Percentiles rank a stretch among this genome's conserved stretches.
Conservation (phyloP, 768 basidiomycete species). For the Rhodotorula kratochvilovae region DNA sequence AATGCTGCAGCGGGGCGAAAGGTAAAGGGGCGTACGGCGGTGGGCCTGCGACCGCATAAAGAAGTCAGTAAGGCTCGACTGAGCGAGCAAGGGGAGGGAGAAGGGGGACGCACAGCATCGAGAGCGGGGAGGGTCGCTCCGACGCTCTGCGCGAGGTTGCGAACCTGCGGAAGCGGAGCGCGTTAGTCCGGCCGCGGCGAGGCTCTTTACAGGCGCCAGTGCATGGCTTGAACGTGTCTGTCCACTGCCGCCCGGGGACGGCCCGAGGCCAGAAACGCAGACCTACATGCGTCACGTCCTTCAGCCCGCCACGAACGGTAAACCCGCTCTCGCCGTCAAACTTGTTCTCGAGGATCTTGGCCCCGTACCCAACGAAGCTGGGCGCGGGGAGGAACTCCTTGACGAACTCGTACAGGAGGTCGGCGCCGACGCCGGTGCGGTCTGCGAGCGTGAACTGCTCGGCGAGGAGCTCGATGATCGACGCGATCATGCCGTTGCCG, state of each 20-base stretch:
- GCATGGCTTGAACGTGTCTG: too few relatives aligned
- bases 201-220: too few relatives aligned
- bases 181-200: too few relatives aligned
- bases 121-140: conserved; percentile 43
- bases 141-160: conserved; percentile 60
- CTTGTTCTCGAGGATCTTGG: conserved; percentile 66
- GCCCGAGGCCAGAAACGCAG: too few relatives aligned
- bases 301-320: conserved; percentile 71
- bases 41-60: background rate
- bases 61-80: background rate
- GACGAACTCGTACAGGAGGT: conserved; percentile 56
- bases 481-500: conserved; percentile 12
- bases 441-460: conserved; percentile 81
- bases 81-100: too few relatives aligned
- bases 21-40: conserved; percentile 2
- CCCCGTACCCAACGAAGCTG: conserved; percentile 49
- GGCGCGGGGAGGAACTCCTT: conserved; percentile 50
- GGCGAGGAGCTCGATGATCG: conserved; percentile 65
- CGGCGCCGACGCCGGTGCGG: conserved; percentile 70
- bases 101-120: conserved; percentile 11
- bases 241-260: too few relatives aligned
- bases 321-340: conserved; percentile 75
- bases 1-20: too few relatives aligned
- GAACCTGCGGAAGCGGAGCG: conserved; percentile 46
- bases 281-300: conserved; percentile 58